Evolutionary conservation across 2,329 filamentous ascomycete species (phyloP).

Genomic region (Incumbomyces delicatus): DNA sequence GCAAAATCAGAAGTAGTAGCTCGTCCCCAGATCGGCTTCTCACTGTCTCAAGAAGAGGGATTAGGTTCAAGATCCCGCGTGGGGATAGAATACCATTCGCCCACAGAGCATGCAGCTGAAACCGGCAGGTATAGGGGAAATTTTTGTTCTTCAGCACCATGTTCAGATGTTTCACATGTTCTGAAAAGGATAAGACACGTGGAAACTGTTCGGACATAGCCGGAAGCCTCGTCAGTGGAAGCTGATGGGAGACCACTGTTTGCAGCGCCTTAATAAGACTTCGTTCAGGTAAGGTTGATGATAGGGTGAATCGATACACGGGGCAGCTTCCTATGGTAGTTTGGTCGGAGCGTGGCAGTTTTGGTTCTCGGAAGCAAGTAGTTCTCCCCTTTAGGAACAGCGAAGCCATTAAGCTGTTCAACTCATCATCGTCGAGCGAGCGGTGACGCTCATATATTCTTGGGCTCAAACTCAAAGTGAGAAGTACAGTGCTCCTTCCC

Average conservation of each 20-base stretch:
- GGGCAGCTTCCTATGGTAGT: constrained; percentile 38
- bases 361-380: constrained; percentile 10
- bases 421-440: not conserved
- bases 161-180: constrained; percentile 21
- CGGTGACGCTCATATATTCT: constrained; percentile 1
- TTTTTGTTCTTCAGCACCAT: constrained; percentile 25
- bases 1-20: constrained; percentile 31
- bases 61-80: constrained; percentile 34
- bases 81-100: constrained; percentile 2
- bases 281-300: constrained; percentile 21
- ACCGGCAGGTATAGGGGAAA: constrained; percentile 47
- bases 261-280: constrained; percentile 14
- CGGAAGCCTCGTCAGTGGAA: constrained; percentile 20
- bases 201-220: constrained; percentile 9
- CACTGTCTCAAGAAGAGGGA: constrained; percentile 41
- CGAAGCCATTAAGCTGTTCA: constrained; percentile 17
- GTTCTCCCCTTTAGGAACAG: constrained; percentile 29
- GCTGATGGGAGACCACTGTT: constrained; percentile 22
- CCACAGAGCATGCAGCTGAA: constrained; percentile 44
- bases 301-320: constrained; percentile 39
- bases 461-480: not conserved
- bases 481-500: not conserved
- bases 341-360: not conserved
- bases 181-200: constrained; percentile 6
- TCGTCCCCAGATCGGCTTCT: constrained; percentile 29